phyloP scores from a whole-genome alignment of 139 green algal species.

The Picochlorum sp. region DNA sequence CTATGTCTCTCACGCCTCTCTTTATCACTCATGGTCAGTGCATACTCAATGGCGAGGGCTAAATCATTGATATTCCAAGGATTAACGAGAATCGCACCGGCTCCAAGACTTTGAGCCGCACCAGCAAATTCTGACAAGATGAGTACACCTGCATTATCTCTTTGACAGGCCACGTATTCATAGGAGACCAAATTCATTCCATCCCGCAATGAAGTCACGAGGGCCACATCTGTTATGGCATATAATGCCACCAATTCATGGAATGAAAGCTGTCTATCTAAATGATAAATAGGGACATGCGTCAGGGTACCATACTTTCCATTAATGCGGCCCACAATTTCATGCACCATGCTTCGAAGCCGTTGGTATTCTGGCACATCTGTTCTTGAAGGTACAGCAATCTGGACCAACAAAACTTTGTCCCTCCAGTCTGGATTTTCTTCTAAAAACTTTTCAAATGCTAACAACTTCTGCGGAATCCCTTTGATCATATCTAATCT shows the following conservation, averaged over 20 bases:
- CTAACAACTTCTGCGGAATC: slow-evolving; percentile 98
- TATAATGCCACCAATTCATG: slow-evolving; percentile 96
- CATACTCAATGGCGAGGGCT: slow-evolving; percentile 73
- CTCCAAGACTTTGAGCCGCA: slow-evolving; percentile 74
- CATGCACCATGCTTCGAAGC: slow-evolving; percentile 89
- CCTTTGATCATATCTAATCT: slow-evolving; percentile 99
- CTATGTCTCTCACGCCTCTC: slow-evolving; percentile 86
- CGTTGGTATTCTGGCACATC: slow-evolving; percentile 96
- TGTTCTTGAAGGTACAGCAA: slow-evolving; percentile 89
- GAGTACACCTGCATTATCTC: slow-evolving; percentile 82
- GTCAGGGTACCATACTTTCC: slow-evolving; percentile 93
- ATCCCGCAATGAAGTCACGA: slow-evolving; percentile 77
- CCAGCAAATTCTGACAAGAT: slow-evolving; percentile 97
- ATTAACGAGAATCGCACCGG: slow-evolving; percentile 95
- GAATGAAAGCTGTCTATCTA: slow-evolving; percentile 86
- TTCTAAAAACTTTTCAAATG: slow-evolving; percentile 98
- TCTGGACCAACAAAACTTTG: slow-evolving; percentile 95
- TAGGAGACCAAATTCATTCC: slow-evolving; percentile 94
- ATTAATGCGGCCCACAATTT: slow-evolving; percentile 99
- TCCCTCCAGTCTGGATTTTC: slow-evolving; percentile 93
- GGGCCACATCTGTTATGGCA: slow-evolving; percentile 71
- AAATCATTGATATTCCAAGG: slow-evolving; percentile 98
- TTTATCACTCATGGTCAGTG: slow-evolving; percentile 70
- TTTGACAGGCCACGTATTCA: slow-evolving; percentile 86
- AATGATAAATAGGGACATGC: slow-evolving; percentile 96